Conservation (phyloP, 1,139 yeast genomes). For the Suzukiozyma palmioleophila region DNA sequence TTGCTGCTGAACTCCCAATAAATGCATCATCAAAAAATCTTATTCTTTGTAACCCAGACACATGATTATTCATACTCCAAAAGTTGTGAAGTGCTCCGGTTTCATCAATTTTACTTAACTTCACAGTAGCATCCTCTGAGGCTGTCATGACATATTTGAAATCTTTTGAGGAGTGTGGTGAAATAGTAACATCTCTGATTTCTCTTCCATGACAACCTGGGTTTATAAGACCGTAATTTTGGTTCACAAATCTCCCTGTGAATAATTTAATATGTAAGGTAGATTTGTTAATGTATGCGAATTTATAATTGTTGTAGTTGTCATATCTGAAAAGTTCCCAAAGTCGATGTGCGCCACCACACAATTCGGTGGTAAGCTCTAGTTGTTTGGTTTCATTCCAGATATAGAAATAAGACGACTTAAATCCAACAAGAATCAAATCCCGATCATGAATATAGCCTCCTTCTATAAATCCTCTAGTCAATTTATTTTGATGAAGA, state of each 20-base stretch:
- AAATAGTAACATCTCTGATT: constrained; percentile 61
- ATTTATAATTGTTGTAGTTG: constrained; percentile 15
- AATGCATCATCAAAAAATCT: constrained; percentile 51
- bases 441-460: constrained; percentile 50
- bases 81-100: constrained; percentile 40
- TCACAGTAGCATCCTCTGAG: constrained; percentile 82
- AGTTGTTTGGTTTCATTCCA: constrained; percentile 80
- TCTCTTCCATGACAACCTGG: constrained; percentile 91
- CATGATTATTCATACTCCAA: constrained; percentile 75
- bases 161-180: constrained; percentile 17
- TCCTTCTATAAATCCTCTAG: constrained; percentile 81
- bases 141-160: constrained; percentile 59
- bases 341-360: constrained; percentile 89
- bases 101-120: constrained; percentile 44
- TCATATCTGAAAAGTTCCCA: constrained; percentile 51
- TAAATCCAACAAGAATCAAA: constrained; percentile 72
- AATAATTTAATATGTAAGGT: constrained; percentile 27
- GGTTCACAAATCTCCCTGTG: constrained; percentile 15
- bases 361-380: constrained; percentile 65
- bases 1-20: constrained; percentile 69
- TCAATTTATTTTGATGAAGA: constrained; percentile 57
- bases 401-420: constrained; percentile 69
- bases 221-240: constrained; percentile 25
- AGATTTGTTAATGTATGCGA: constrained; percentile 58
- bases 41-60: constrained; percentile 80